These are phyloP conservation scores for Sclerotinia borealis DNA, from an alignment of 2,329 filamentous ascomycete genomes.

Conservation along the genomic window DNA sequence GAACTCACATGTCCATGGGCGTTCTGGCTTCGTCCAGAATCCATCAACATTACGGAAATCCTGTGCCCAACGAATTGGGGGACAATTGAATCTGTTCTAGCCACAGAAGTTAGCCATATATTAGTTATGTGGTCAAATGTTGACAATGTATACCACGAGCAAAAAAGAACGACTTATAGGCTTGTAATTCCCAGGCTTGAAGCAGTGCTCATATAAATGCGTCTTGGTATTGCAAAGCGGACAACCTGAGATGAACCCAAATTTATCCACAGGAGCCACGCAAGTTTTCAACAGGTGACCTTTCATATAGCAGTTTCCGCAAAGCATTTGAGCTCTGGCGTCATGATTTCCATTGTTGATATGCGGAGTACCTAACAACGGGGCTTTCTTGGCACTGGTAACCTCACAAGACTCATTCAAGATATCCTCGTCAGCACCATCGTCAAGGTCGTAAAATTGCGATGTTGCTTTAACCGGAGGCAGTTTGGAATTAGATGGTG, in stretches of 20 bases:
- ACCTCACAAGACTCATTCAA: background rate
- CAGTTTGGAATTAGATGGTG: background rate
- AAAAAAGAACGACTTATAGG: background rate
- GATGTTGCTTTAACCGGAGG: background rate
- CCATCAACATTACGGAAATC: background rate
- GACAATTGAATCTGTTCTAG: background rate
- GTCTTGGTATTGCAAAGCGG: background rate
- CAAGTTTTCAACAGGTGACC: background rate
- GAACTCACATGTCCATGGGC: background rate
- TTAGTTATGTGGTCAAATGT: background rate
- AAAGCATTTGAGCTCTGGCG: background rate
- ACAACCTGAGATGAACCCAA: background rate
- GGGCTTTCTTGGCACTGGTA: background rate
- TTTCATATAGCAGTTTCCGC: background rate
- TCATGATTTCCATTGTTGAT: background rate
- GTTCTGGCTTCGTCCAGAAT: background rate
- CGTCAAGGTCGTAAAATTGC: background rate
- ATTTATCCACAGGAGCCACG: background rate
- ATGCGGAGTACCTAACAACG: background rate
- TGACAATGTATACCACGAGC: background rate
- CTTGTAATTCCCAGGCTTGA: accelerated
- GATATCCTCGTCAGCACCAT: background rate
- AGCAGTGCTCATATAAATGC: background rate
- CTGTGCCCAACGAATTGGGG: background rate
- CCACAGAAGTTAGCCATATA: background rate